Base-by-base conservation (phyloP, 306 rosid genomes). In the Mucuna pruriens region DNA sequence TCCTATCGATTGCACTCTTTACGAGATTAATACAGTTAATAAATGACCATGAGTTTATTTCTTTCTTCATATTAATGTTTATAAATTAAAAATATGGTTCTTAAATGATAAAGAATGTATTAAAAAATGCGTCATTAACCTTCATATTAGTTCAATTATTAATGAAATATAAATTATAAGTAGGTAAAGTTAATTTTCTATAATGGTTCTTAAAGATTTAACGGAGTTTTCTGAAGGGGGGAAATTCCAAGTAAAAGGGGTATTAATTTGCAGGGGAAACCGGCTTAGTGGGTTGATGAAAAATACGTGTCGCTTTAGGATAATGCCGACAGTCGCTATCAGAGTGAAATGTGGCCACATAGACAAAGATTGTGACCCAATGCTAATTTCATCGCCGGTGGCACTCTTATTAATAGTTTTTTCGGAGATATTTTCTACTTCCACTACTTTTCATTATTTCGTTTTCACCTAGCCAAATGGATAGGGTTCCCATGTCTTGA, bases 321-420 rank as follows among this genome's bases (percentile, higher is more conserved):
- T 44, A 2, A 31, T 76, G 90, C 90, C 90, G 88, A 87, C 90
- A 87, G 71, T 87, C 88, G 52, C 83, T 17, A 55, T 87, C 84
- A 45, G 20, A 69, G 3, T 5, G 13, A 38, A 42, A 9, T 23
- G 74, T 63, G 55, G 12, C 12, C 74, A 66, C 39, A 17, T 16
- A 9, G 22, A 75, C 16, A 75, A 31, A 3, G 77, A 76, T 7
- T 23, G n/a, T 76, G 71, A 78, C 58, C 44, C 22, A 1, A 61
- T 67, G 40, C 11, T 9, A 7, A 15, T 7, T 67, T 69, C 45
- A 17, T 60, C 55, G 65, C 85, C 82, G 63, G 78, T 71, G 40
- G 6, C 33, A 7, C 7, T 66, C 13, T 13, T 62, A 5, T 63
- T 6, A n/a, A 1, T n/a, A 51, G n/a, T 29, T 8, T 22, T 67